A percentile compares a stretch with the other conserved stretches of the same genome.
phyloP scores from a whole-genome alignment of 306 rosid species.

The Cucurbita ficifolia region DNA sequence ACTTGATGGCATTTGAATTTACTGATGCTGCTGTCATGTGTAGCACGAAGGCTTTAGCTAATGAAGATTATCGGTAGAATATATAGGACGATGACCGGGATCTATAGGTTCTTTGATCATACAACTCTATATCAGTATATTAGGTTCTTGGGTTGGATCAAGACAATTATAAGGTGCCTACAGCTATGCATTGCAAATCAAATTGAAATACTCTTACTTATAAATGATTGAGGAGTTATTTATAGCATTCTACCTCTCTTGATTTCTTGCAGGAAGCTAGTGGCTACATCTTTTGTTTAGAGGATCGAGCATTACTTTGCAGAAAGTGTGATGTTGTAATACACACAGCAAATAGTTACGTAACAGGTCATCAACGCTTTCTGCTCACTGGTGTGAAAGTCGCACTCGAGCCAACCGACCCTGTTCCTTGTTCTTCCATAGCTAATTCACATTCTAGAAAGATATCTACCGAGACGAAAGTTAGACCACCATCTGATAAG shows the following conservation, averaged over 20 bases:
- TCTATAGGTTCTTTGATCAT: not conserved
- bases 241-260: not conserved
- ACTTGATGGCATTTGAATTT: not conserved
- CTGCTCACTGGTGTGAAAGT: conserved; percentile 20
- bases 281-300: conserved; percentile 82
- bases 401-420: conserved; percentile 16
- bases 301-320: conserved; percentile 82
- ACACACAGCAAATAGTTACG: conserved; percentile 17
- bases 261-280: conserved; percentile 38
- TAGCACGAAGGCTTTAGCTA: not conserved
- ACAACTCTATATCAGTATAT: not conserved
- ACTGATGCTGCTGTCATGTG: not conserved
- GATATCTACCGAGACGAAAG: conserved; percentile 27
- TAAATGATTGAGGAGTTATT: not conserved
- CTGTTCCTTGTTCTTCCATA: conserved; percentile 28
- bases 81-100: not conserved
- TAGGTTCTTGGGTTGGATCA: not conserved
- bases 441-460: conserved; percentile 28
- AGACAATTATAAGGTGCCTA: not conserved
- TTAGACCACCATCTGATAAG: conserved; percentile 18
- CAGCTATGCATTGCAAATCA: not conserved
- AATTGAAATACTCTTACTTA: too few relatives aligned
- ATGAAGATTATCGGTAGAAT: not conserved
- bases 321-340: conserved; percentile 60
- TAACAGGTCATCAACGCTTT: conserved; percentile 16